Evolutionary conservation across 2,329 filamentous ascomycete genomes (phyloP), one percentile per base, ranked within the genome.

Genomic region (Grosmannia huntii): DNA sequence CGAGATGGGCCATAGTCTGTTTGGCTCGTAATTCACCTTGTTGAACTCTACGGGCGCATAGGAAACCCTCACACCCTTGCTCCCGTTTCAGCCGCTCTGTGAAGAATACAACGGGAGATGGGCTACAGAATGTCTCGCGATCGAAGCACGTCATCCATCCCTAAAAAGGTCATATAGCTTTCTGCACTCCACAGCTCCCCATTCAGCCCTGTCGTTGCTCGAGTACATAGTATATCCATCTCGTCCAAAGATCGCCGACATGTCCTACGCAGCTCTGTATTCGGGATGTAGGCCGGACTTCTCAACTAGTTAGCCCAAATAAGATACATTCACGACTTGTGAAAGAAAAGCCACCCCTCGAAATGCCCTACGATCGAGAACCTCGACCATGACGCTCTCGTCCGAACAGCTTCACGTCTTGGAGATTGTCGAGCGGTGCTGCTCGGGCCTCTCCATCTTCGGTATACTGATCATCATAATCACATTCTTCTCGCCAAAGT

Each of bases 401-500:
- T 55, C 60, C n/a, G 64, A 64, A 4, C 66, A 71, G 62, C 57
- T 65, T 5, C 54, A 56, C 49, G 60, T 51, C 1, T 59, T 72
- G 48, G 62, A 65, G 51, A 65, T 68, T 54, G 62, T 69, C 27
- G 69, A 67, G 46, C 68, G 70, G 19, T 62, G 63, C 31, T 62
- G 65, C 14, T 71, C 69, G 4, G 60, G 61, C 2, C 63, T 71
- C 11, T 72, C 70, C 6, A 65, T 66, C 16, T 11, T 70, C 9
- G 70, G 70, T 14, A 66, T 70, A 31, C 59, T 68, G n/a, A 67
- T 67, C 4, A 71, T 72, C 58, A 66, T 72, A 53, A 58, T 56
- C 25, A 68, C 68, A 3, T 72, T 68, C 52, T 63, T 53, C 59
- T 58, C 61, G 19, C 71, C 69, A 3, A 64, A 62, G 12, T 65